Evolutionary conservation across 2,329 filamentous ascomycete species (phyloP).

Genomic region (Pseudocercospora vitis): DNA sequence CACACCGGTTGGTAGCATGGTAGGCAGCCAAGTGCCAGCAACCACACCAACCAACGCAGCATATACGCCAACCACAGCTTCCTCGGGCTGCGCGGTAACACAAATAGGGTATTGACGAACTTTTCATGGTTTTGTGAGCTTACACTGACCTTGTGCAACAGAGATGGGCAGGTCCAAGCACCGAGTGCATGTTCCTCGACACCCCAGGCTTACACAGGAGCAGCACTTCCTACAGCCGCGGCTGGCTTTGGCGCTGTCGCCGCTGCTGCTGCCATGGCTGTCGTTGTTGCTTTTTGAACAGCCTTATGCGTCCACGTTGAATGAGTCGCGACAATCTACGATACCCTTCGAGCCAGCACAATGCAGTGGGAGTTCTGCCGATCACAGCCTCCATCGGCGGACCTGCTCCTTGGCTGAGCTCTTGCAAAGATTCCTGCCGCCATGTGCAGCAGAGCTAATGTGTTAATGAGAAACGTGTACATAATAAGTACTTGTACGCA

Average conservation of each 20-base stretch:
- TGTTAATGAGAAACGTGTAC: constrained; percentile 8
- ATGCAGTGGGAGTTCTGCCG: neutral
- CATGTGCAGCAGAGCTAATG: constrained; percentile 3
- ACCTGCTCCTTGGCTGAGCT: neutral
- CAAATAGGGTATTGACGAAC: neutral
- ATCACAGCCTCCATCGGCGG: neutral
- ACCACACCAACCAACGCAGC: constrained; percentile 9
- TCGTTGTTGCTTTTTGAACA: constrained; percentile 11
- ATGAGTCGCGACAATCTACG: neutral
- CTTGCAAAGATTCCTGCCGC: constrained; percentile 5
- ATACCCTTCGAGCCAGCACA: constrained; percentile 2
- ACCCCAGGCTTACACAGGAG: constrained; percentile 13
- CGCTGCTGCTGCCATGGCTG: constrained; percentile 11
- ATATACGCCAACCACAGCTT: neutral
- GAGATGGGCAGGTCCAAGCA: neutral
- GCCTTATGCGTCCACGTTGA: neutral
- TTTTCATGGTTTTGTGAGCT: neutral
- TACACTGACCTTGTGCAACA: neutral
- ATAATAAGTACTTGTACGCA: neutral
- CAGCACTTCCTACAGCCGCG: constrained; percentile 11
- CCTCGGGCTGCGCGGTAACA: neutral
- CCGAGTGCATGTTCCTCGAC: neutral
- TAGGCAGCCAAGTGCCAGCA: constrained; percentile 7
- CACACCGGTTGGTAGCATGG: neutral
- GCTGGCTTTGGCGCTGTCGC: constrained; percentile 15